Evolutionary conservation across 2,329 filamentous ascomycete species (phyloP).

Genomic region (Cladosporium sp.): DNA sequence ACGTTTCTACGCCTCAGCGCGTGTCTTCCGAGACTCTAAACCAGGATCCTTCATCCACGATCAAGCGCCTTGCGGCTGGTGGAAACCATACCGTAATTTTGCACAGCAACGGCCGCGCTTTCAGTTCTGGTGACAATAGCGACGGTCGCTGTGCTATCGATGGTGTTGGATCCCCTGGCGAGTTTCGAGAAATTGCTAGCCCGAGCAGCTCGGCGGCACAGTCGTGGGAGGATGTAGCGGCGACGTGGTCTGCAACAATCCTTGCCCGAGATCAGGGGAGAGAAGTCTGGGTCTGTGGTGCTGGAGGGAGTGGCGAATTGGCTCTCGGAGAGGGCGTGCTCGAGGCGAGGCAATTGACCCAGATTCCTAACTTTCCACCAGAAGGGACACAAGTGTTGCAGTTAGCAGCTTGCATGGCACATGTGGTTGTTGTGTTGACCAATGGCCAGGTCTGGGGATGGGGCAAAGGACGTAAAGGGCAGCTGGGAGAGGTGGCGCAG

Average conservation of each 20-base stretch:
- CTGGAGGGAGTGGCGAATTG: constrained; percentile 70
- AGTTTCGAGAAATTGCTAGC: not conserved
- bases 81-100: constrained; percentile 86
- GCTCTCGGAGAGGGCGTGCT: constrained; percentile 54
- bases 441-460: constrained; percentile 82
- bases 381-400: constrained; percentile 58
- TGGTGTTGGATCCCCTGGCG: constrained; percentile 34
- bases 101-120: constrained; percentile 59
- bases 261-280: constrained; percentile 48
- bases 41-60: not conserved
- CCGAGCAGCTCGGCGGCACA: not conserved
- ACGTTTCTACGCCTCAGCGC: constrained; percentile 38
- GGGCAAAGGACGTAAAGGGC: constrained; percentile 84
- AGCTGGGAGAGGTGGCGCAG: constrained; percentile 64
- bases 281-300: constrained; percentile 64
- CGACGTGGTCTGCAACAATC: constrained; percentile 76
- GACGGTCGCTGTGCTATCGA: constrained; percentile 40
- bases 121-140: constrained; percentile 63
- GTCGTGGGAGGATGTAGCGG: constrained; percentile 47
- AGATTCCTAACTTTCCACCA: constrained; percentile 66
- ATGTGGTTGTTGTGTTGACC: constrained; percentile 70
- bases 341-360: constrained; percentile 40
- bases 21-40: not conserved
- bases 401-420: constrained; percentile 73
- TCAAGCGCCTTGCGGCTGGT: constrained; percentile 57